Conservation (phyloP, 129 eudicot genomes). For the Tagetes erecta region DNA sequence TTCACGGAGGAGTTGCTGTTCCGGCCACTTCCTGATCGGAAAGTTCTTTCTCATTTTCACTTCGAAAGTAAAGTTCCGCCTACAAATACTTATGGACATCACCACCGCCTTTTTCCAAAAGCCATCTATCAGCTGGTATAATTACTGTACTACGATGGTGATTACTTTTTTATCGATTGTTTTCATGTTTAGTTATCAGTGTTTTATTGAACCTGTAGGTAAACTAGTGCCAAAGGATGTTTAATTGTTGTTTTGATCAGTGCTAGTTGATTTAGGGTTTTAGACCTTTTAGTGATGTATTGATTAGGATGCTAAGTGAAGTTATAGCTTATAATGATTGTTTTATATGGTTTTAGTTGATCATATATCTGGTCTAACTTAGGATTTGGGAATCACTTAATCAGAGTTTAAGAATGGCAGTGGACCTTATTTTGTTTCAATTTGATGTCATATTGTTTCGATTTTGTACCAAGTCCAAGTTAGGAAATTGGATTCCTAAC, state of each 20-base stretch:
- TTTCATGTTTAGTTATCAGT: not conserved
- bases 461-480: not conserved
- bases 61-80: conserved; percentile 63
- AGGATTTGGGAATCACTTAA: not conserved
- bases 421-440: conserved; percentile 3
- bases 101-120: conserved; percentile 89
- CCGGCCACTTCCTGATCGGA: conserved; percentile 93
- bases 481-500: not conserved
- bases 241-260: not conserved
- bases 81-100: conserved; percentile 55
- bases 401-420: not conserved
- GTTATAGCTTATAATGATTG: not conserved
- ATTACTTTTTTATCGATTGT: not conserved
- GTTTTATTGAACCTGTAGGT: conserved; percentile 5
- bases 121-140: conserved; percentile 84
- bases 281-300: conserved; percentile 6
- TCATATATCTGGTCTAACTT: conserved; percentile 7
- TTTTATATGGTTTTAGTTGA: not conserved
- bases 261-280: conserved; percentile 30
- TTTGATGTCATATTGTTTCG: conserved; percentile 8
- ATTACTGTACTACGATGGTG: not conserved
- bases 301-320: conserved; percentile 18
- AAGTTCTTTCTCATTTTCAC: conserved; percentile 86
- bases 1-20: conserved; percentile 87
- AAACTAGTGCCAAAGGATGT: not conserved